Conservation (phyloP, 2,329 filamentous ascomycete species). For the Albophoma yamanashiensis region DNA sequence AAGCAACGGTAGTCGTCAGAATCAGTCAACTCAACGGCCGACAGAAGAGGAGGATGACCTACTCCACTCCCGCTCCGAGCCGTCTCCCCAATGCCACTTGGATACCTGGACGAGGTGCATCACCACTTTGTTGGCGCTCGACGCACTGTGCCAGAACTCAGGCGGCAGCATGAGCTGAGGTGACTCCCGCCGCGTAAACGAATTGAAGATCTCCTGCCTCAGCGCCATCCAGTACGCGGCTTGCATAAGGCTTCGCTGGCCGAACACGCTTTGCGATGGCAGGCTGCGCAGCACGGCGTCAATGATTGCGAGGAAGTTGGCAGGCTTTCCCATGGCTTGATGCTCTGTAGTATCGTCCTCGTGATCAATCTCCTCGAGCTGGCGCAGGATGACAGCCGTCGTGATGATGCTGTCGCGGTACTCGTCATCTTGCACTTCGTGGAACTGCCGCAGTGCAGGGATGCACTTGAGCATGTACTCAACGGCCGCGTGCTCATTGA, state of each 20-base stretch:
- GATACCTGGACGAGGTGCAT: conserved; percentile 29
- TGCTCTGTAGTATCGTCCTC: conserved; percentile 16
- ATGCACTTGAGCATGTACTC: conserved; percentile 30
- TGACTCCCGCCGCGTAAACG: conserved; percentile 25
- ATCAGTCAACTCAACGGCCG: no score
- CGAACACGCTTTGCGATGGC: conserved; percentile 24
- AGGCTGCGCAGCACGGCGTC: conserved; percentile 26
- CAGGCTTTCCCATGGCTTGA: conserved; percentile 8
- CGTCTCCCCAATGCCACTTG: conserved; percentile 28
- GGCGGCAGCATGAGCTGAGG: conserved; percentile 24
- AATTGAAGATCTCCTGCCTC: conserved; percentile 29
- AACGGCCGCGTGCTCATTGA: conserved; percentile 25
- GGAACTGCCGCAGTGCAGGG: conserved; percentile 25
- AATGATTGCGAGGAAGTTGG: conserved; percentile 29
- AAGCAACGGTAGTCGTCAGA: background rate
- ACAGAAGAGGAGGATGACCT: conserved; percentile 7
- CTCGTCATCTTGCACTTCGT: conserved; percentile 24
- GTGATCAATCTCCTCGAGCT: conserved; percentile 29
- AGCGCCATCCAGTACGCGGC: conserved; percentile 31
- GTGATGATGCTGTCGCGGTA: conserved; percentile 28
- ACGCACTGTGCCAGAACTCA: conserved; percentile 22
- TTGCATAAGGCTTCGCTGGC: conserved; percentile 23
- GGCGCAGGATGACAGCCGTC: conserved; percentile 27
- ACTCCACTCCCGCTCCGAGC: conserved; percentile 25
- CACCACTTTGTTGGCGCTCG: conserved; percentile 27